A percentile compares a stretch with the other conserved stretches of the same genome.
phyloP scores from a whole-genome alignment of 768 basidiomycete species.

The Omphalotus guepiniiformis region DNA sequence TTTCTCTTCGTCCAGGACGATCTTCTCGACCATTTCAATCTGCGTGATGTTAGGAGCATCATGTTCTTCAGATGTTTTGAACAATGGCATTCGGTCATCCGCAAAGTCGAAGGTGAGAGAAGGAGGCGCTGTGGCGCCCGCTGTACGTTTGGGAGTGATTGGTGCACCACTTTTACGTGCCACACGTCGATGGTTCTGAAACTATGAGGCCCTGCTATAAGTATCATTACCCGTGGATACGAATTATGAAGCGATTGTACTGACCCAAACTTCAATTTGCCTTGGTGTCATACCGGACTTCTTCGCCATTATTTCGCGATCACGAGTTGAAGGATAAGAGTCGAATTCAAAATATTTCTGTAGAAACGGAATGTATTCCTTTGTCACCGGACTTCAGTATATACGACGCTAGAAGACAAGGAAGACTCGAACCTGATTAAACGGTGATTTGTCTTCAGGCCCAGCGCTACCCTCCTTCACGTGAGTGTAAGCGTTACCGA shows the following conservation, averaged over 20 bases:
- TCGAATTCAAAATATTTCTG: conserved; percentile 46
- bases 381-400: not conserved
- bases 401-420: too few species aligned
- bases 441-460: too few species aligned
- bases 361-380: conserved; percentile 44
- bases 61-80: not conserved
- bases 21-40: not conserved
- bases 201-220: conserved; percentile 26
- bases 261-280: conserved; percentile 56
- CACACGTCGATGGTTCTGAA: conserved; percentile 44
- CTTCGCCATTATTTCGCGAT: conserved; percentile 35
- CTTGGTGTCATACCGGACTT: conserved; percentile 38
- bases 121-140: not conserved
- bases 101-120: not conserved
- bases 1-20: not conserved
- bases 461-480: too few species aligned
- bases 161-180: not conserved
- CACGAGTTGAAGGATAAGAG: conserved; percentile 39
- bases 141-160: not conserved
- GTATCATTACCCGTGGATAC: not conserved
- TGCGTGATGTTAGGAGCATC: not conserved
- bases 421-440: conserved; percentile 3
- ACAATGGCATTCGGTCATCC: not conserved
- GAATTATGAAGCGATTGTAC: conserved; percentile 7
- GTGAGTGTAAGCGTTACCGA: too few species aligned